These are phyloP conservation scores for Aspergillus tamarii DNA, from an alignment of 2,329 filamentous ascomycete genomes.

Conservation along the genomic window DNA sequence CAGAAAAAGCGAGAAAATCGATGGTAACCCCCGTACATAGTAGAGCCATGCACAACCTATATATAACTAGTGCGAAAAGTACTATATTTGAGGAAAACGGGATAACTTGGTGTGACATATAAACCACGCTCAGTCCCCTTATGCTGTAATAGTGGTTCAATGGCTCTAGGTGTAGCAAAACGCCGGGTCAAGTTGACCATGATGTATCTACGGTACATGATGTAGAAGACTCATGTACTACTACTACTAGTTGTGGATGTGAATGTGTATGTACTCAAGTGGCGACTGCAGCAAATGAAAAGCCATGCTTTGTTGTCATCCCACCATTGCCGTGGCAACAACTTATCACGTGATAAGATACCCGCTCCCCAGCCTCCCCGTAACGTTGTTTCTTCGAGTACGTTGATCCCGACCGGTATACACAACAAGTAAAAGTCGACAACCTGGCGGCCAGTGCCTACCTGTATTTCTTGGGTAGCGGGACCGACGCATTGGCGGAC, in stretches of 20 bases:
- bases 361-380: constrained; percentile 22
- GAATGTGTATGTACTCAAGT: neutral
- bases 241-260: no score
- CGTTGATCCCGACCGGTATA: constrained; percentile 10
- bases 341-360: constrained; percentile 10
- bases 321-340: constrained; percentile 3
- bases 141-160: neutral
- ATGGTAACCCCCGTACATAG: no score
- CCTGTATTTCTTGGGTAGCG: constrained; percentile 8
- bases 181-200: neutral
- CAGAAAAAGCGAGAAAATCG: no score
- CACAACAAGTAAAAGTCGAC: constrained; percentile 17
- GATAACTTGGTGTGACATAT: neutral
- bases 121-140: neutral
- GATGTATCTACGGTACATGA: neutral
- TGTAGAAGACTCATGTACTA: neutral
- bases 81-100: neutral
- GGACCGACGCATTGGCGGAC: constrained; percentile 21
- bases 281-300: no score
- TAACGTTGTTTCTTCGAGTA: constrained; percentile 18
- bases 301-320: constrained; percentile 2
- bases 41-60: neutral
- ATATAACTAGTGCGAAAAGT: neutral
- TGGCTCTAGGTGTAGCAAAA: neutral
- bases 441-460: constrained; percentile 10